These are phyloP conservation scores for Crithidia brevicula DNA, from an alignment of 208 protist genomes.

Conservation along the genomic window DNA sequence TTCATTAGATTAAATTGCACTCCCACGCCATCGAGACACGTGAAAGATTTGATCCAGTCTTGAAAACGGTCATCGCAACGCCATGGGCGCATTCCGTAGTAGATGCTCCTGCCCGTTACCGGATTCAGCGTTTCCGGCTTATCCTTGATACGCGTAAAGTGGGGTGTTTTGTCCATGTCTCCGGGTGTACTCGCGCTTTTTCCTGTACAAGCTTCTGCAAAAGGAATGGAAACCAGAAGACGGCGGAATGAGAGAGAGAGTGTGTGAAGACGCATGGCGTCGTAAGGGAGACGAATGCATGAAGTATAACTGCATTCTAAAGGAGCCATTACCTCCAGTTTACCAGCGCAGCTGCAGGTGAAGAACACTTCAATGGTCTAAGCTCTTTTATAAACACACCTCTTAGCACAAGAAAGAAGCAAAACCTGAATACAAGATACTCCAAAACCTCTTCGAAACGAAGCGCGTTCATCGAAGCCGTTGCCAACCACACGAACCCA, in stretches of 20 bases:
- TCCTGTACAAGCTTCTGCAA: background rate
- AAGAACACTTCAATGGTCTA: too few relatives aligned
- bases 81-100: conserved; percentile 84
- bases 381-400: too few relatives aligned
- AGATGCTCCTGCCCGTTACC: conserved; percentile 79
- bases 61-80: conserved; percentile 87
- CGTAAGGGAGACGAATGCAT: too few relatives aligned
- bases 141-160: conserved; percentile 76
- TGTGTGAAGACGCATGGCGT: conserved; percentile 14
- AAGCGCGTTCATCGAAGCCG: too few relatives aligned
- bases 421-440: too few relatives aligned
- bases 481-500: too few relatives aligned
- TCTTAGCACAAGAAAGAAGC: too few relatives aligned
- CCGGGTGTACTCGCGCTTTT: too few relatives aligned
- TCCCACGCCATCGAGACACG: conserved; percentile 44
- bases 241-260: conserved; percentile 10
- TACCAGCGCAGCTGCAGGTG: too few relatives aligned
- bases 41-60: conserved; percentile 74
- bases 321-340: too few relatives aligned
- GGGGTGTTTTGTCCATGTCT: conserved; percentile 51
- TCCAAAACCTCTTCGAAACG: too few relatives aligned
- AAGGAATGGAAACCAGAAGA: conserved; percentile 6
- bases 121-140: conserved; percentile 69
- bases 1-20: conserved; percentile 45
- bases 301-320: too few relatives aligned